Evolutionary conservation across 345 rosid species (phyloP).

Genomic region (Murraya koenigii): DNA sequence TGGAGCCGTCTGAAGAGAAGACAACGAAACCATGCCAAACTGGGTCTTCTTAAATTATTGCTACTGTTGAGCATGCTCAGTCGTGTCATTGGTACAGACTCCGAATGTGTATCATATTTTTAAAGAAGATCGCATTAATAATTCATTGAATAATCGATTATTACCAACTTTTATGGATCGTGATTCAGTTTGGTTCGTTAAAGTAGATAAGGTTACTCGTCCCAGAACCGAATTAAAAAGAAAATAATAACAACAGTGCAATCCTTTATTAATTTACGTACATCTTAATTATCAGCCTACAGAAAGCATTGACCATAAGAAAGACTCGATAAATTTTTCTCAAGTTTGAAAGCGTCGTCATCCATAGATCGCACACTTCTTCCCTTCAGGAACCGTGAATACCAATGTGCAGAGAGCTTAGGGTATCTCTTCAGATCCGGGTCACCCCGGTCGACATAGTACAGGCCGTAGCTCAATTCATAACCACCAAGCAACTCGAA

Average conservation of each 20-base stretch:
- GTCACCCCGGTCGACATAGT: conserved; percentile 45
- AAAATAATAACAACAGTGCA: neutral
- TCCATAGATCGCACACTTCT: conserved; percentile 5
- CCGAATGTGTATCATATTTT: too few relatives aligned
- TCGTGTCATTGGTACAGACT: too few relatives aligned
- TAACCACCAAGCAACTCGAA: conserved; percentile 40
- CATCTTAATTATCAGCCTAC: neutral
- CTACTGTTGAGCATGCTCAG: too few relatives aligned
- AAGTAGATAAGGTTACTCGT: too few relatives aligned
- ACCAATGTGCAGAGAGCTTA: conserved; percentile 53
- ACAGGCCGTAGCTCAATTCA: conserved; percentile 29
- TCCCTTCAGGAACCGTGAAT: conserved; percentile 44
- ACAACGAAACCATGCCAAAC: too few relatives aligned
- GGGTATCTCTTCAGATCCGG: conserved; percentile 40
- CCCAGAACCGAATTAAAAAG: neutral
- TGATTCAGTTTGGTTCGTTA: too few relatives aligned
- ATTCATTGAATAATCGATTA: too few relatives aligned
- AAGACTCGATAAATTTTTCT: neutral
- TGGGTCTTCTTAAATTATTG: too few relatives aligned
- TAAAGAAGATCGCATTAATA: too few relatives aligned
- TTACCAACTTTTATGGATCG: too few relatives aligned
- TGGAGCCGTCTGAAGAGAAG: too few relatives aligned
- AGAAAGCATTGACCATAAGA: neutral
- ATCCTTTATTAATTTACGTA: neutral
- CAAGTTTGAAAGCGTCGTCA: neutral